phyloP scores from a whole-genome alignment of 1,284 basidiomycete genomes.

The Cystobasidiaceae sp. region DNA sequence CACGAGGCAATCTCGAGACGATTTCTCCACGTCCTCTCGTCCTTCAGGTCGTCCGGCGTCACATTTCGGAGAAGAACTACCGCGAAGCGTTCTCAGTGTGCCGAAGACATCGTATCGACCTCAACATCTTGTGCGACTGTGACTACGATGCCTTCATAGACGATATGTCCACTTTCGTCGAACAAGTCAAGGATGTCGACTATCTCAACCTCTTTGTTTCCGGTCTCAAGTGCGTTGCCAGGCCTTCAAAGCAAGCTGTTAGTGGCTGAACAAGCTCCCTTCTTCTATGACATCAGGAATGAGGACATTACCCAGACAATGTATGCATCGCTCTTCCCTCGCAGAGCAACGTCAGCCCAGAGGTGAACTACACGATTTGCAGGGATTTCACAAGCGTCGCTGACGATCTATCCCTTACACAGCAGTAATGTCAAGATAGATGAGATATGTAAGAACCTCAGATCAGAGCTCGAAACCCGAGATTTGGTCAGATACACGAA shows the following conservation, averaged over 20 bases:
- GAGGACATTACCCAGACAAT: slow-evolving; percentile 48
- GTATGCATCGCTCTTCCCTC: slow-evolving; percentile 41
- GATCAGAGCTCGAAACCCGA: slow-evolving; percentile 63
- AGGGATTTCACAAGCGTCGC: not conserved
- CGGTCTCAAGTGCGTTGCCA: slow-evolving; percentile 62
- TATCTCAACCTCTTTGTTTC: slow-evolving; percentile 90
- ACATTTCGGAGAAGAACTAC: slow-evolving; percentile 52
- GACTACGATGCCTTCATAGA: slow-evolving; percentile 63
- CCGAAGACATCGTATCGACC: slow-evolving; percentile 86
- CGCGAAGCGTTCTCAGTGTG: slow-evolving; percentile 83
- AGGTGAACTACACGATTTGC: not conserved
- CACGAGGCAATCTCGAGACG: slow-evolving; percentile 92
- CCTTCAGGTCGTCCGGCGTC: slow-evolving; percentile 58
- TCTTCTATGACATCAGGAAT: slow-evolving; percentile 35
- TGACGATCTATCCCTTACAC: slow-evolving; percentile 40
- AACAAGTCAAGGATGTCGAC: slow-evolving; percentile 83
- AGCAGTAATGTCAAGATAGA: slow-evolving; percentile 57
- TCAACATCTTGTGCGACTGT: slow-evolving; percentile 80
- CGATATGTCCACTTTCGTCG: slow-evolving; percentile 63
- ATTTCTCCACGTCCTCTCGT: slow-evolving; percentile 89
- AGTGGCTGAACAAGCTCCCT: not conserved
- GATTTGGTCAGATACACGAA: slow-evolving; percentile 79
- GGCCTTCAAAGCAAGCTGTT: not conserved
- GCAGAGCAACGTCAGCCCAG: not conserved
- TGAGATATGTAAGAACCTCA: slow-evolving; percentile 71